These are phyloP conservation scores for Blastomyces parvus DNA, from an alignment of 2,329 filamentous ascomycete species.

Conservation along the genomic window DNA sequence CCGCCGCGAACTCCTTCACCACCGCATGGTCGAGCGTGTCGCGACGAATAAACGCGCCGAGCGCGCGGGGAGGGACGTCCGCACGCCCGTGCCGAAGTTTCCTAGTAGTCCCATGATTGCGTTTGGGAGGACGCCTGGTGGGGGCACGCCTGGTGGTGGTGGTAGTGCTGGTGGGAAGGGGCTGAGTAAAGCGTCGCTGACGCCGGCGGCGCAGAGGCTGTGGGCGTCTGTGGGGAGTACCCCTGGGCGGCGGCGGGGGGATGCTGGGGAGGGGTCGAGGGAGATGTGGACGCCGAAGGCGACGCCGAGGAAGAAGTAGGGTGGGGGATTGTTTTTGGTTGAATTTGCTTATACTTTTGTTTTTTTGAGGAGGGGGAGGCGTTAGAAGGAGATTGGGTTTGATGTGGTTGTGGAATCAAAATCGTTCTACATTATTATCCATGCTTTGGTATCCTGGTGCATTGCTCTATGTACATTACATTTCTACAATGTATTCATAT, in stretches of 20 bases:
- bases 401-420: not conserved
- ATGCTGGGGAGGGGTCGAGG: slow-evolving; percentile 18
- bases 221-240: slow-evolving; percentile 32
- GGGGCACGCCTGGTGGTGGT: slow-evolving; percentile 18
- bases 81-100: slow-evolving; percentile 35
- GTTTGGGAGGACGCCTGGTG: slow-evolving; percentile 17
- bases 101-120: slow-evolving; percentile 33
- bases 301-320: slow-evolving; percentile 16
- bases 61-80: slow-evolving; percentile 52
- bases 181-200: slow-evolving; percentile 28
- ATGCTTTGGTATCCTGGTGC: not conserved
- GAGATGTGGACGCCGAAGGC: slow-evolving; percentile 33
- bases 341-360: too few species aligned
- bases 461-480: not conserved
- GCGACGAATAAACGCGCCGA: slow-evolving; percentile 60
- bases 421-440: not conserved
- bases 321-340: too few species aligned
- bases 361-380: too few species aligned
- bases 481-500: not conserved
- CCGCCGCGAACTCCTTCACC: slow-evolving; percentile 69
- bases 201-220: slow-evolving; percentile 37
- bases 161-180: slow-evolving; percentile 9
- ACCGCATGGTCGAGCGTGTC: slow-evolving; percentile 76
- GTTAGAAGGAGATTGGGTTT: not conserved
- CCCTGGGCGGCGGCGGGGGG: slow-evolving; percentile 18